Conservation (phyloP, 805 yeast genomes). For the Kuraishia molischiana region DNA sequence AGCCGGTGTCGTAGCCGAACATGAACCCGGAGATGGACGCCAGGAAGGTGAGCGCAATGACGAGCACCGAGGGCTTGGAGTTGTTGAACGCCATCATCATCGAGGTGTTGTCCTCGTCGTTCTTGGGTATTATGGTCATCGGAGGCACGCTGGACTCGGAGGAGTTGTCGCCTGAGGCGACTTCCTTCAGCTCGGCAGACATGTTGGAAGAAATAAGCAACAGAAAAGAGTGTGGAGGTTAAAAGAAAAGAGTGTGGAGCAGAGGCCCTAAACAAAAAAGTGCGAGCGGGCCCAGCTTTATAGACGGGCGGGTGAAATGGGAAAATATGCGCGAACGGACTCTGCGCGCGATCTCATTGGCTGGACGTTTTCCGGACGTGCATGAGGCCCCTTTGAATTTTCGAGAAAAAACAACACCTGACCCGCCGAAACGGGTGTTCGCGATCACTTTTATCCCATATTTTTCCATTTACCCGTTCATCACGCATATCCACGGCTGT, state of each 20-base stretch:
- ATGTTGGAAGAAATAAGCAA: too few relatives aligned
- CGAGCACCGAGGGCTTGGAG: slow-evolving; percentile 50
- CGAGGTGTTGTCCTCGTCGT: slow-evolving; percentile 41
- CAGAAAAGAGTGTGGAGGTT: not conserved
- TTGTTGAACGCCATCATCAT: slow-evolving; percentile 35
- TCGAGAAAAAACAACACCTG: too few relatives aligned
- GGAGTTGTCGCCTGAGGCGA: not conserved
- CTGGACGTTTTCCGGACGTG: too few relatives aligned
- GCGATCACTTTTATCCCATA: too few relatives aligned
- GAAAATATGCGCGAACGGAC: too few relatives aligned
- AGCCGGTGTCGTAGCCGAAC: slow-evolving; percentile 98
- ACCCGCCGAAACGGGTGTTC: too few relatives aligned
- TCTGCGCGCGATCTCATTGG: too few relatives aligned
- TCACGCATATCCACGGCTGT: too few relatives aligned
- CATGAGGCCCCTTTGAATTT: too few relatives aligned
- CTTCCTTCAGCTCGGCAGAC: not conserved
- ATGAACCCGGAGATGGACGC: slow-evolving; percentile 91
- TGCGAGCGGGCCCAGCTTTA: not conserved
- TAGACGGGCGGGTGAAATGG: not conserved
- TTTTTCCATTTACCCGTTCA: too few relatives aligned
- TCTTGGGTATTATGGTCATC: slow-evolving; percentile 17
- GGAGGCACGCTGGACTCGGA: not conserved
- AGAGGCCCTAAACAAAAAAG: not conserved
- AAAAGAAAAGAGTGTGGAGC: not conserved
- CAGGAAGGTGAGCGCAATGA: slow-evolving; percentile 58